Percentiles rank a stretch among this genome's conserved stretches.
phyloP scores from a whole-genome alignment of 768 basidiomycete species.

The Glaciozyma martinii region DNA sequence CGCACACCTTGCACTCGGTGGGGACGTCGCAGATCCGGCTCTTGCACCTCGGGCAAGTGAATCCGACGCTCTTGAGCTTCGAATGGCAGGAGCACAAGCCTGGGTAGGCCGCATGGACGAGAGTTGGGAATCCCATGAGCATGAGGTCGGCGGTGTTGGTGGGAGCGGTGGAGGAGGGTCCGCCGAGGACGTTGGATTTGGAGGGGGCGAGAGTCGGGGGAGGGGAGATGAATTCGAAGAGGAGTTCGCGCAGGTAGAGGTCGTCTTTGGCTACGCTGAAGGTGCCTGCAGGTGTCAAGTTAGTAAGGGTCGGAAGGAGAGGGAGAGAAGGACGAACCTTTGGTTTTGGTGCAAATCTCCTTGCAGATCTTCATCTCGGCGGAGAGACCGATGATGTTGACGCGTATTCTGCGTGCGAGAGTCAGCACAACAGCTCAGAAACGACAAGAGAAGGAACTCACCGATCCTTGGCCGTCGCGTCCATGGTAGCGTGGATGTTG shows the following conservation, averaged over 20 bases:
- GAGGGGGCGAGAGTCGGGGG: constrained; percentile 50
- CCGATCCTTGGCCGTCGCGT: constrained; percentile 60
- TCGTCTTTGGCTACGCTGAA: constrained; percentile 99
- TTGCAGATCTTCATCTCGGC: constrained; percentile 98
- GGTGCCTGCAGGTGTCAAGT: constrained; percentile 37
- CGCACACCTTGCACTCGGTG: constrained; percentile 94
- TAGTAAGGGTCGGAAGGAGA: not conserved
- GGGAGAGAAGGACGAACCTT: constrained; percentile 53
- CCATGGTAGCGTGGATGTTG: constrained; percentile 89
- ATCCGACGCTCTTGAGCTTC: constrained; percentile 82
- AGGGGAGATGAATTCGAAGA: constrained; percentile 92
- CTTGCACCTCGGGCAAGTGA: constrained; percentile 86
- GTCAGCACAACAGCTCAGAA: not conserved
- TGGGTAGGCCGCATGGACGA: constrained; percentile 65
- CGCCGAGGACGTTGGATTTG: constrained; percentile 38
- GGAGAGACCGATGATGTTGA: constrained; percentile 85
- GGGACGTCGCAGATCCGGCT: constrained; percentile 95
- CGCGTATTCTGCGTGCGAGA: constrained; percentile 55
- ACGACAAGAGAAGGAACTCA: not conserved
- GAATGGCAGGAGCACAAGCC: constrained; percentile 91
- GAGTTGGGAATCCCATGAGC: constrained; percentile 98
- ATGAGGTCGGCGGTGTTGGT: constrained; percentile 74
- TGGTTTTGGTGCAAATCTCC: constrained; percentile 80
- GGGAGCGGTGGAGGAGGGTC: constrained; percentile 47
- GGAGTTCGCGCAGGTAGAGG: constrained; percentile 86